These are phyloP conservation scores for Przewalskia tangutica DNA, from an alignment of 257 asterid genomes.

Conservation along the genomic window DNA sequence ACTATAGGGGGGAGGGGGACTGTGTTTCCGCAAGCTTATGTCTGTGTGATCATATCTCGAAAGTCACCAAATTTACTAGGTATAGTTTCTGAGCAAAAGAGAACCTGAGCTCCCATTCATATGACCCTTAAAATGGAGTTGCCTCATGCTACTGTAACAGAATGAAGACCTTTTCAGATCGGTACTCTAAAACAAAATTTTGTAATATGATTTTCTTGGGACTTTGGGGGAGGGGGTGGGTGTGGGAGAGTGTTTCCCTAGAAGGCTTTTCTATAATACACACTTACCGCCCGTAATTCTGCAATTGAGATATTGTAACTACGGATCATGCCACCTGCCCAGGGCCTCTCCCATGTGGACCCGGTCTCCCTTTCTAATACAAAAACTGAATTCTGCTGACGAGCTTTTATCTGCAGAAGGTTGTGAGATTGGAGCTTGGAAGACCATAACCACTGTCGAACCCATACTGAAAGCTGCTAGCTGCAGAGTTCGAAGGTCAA, in stretches of 20 bases:
- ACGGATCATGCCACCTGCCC: constrained; percentile 53
- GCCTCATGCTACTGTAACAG: background rate
- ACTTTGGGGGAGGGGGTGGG: background rate
- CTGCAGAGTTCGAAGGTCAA: constrained; percentile 28
- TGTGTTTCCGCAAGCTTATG: background rate
- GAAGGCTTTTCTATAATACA: background rate
- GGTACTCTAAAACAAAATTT: background rate
- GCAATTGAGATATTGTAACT: background rate
- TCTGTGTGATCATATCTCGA: background rate
- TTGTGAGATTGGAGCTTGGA: constrained; percentile 62
- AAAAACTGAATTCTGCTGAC: constrained; percentile 57
- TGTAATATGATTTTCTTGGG: background rate
- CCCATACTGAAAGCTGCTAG: constrained; percentile 95
- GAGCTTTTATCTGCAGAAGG: constrained; percentile 17
- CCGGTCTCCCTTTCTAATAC: constrained; percentile 49
- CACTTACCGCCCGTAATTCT: background rate
- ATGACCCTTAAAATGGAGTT: background rate
- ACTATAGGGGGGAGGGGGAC: background rate
- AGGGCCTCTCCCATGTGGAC: constrained; percentile 85
- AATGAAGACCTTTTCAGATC: background rate
- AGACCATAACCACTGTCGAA: constrained; percentile 87
- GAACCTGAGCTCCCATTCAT: background rate
- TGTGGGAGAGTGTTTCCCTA: background rate
- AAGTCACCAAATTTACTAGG: background rate
- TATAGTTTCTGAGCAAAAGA: background rate